Percentiles rank a stretch among this genome's conserved stretches.
Evolutionary conservation across 352 stramenopile genomes (phyloP).

Genomic region (Pythium aristosporum): DNA sequence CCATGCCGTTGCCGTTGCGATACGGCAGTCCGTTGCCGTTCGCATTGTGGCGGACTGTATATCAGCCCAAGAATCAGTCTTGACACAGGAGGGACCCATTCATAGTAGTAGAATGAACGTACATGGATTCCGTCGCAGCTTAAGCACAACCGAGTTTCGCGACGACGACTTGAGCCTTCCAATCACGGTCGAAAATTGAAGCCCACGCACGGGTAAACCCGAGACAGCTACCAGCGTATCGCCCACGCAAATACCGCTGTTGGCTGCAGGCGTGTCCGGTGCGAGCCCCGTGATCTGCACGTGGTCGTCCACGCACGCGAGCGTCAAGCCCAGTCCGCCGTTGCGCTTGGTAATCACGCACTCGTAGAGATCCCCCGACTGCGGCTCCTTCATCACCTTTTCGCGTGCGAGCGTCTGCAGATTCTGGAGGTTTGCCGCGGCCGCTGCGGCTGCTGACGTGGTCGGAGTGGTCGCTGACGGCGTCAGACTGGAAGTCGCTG

Average conservation of each 20-base stretch:
- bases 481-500: not conserved
- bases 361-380: conserved; percentile 81
- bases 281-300: conserved; percentile 80
- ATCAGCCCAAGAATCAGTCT: not conserved
- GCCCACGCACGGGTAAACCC: conserved; percentile 63
- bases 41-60: conserved; percentile 63
- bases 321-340: conserved; percentile 66
- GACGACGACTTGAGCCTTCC: conserved; percentile 76
- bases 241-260: conserved; percentile 75
- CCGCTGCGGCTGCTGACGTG: conserved; percentile 10
- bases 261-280: conserved; percentile 66
- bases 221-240: conserved; percentile 77
- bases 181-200: conserved; percentile 84
- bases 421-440: conserved; percentile 20
- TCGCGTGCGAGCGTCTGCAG: conserved; percentile 40
- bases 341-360: conserved; percentile 84
- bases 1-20: conserved; percentile 20
- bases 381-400: conserved; percentile 83
- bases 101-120: conserved; percentile 24
- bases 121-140: conserved; percentile 80
- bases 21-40: conserved; percentile 45
- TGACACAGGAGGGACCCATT: not conserved
- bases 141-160: conserved; percentile 77
- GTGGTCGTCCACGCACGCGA: conserved; percentile 81
- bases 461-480: conserved; percentile 24